Evolutionary conservation across 169 alveolate species (phyloP), one percentile per base, ranked within the genome.

Genomic region (Pseudocohnilembus persalinus): DNA sequence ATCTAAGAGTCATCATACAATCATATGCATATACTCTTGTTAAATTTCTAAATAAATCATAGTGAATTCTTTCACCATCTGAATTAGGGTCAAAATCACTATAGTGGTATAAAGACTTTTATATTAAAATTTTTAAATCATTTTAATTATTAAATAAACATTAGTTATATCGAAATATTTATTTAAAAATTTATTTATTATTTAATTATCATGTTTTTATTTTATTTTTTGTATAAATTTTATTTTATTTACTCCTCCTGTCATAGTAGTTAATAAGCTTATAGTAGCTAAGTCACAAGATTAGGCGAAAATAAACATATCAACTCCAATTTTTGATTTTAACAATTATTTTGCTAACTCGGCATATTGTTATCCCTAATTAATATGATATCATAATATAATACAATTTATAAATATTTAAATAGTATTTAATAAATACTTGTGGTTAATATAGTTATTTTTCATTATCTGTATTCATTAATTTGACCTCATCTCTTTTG

Each of bases 21-120:
- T 94, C 97, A 87, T 91, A 84, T 26, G 89, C 94, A 87, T 90
- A 88, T 35, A 89, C 63, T 82, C 96, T 83, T 11, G 97, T 92
- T 11, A 95, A 84, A 49, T 89, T 86, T 84, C 97, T 90, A 79
- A 92, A 92, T 35, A 95, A 30, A 32, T 93, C 93, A 88, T 95
- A 95, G 83, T 93, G 94, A 68, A 95, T 79, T 83, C 91, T 93
- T 72, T 93, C 96, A 78, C 88, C 91, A 77, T 84, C 87, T 82
- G 82, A 82, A 81, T 78, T 76, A 64, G 33, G 29, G 49, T 77
- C 74, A 73, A 79, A 89, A 82, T 92, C 82, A 74, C 86, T 91
- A 77, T 89, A 89, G 74, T 84, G 87, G 30, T 91, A 91, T 32
- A 90, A 35, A 31, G 74, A 74, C 68, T 49, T n/a, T n/a, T n/a